Evolutionary conservation across 108 stramenopile species (phyloP).

Genomic region (Schizochytrium sp.): DNA sequence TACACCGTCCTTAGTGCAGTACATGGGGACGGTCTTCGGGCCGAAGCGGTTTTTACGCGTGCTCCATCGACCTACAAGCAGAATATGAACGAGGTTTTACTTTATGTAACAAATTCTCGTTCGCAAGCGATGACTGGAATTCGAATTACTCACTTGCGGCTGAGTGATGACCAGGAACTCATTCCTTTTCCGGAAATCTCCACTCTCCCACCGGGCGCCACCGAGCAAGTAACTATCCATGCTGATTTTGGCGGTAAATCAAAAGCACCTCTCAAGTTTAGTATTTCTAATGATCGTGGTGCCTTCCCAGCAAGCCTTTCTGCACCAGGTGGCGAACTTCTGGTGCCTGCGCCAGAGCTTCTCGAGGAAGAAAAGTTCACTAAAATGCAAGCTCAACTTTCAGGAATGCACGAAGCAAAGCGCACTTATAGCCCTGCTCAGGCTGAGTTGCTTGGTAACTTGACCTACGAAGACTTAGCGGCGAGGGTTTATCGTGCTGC

Average conservation of each 20-base stretch:
- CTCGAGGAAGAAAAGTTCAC: neutral
- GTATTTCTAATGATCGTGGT: conserved; percentile 31
- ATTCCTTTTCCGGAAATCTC: conserved; percentile 50
- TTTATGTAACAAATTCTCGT: conserved; percentile 6
- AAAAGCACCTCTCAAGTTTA: conserved; percentile 32
- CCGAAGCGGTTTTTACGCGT: conserved; percentile 35
- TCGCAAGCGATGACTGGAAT: conserved; percentile 28
- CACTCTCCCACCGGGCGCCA: neutral
- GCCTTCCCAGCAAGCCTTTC: neutral
- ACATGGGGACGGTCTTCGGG: neutral
- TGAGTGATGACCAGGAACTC: conserved; percentile 23
- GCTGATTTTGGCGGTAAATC: conserved; percentile 49
- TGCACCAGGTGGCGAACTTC: conserved; percentile 34
- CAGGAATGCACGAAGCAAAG: conserved; percentile 29
- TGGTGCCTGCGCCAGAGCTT: neutral
- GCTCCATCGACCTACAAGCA: neutral
- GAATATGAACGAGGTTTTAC: conserved; percentile 17
- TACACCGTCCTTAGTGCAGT: conserved; percentile 17
- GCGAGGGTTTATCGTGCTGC: conserved; percentile 2
- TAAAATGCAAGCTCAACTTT: neutral
- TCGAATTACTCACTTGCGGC: conserved; percentile 18
- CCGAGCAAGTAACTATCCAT: neutral
- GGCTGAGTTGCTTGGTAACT: neutral
- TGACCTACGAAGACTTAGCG: neutral
- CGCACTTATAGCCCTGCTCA: neutral